phyloP scores from a whole-genome alignment of 73 alveolate species.

The Paramecium pentaurelia region DNA sequence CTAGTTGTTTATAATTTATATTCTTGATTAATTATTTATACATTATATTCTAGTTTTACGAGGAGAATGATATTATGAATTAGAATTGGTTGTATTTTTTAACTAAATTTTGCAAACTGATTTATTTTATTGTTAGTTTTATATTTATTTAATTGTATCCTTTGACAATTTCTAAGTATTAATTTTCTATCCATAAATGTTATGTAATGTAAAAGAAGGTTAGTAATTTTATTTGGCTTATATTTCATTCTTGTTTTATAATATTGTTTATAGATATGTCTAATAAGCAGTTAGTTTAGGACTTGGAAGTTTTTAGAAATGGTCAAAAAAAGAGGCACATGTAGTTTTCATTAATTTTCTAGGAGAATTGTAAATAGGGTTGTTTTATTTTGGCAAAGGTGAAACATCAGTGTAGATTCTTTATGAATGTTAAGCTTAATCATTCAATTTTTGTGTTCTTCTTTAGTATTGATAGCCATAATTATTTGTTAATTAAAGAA shows the following conservation, averaged over 20 bases:
- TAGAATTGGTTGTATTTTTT: not conserved
- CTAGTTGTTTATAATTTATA: not conserved
- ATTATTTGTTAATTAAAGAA: not conserved
- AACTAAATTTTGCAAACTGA: not conserved
- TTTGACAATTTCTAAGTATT: not conserved
- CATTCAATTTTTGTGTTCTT: not conserved
- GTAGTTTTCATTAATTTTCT: conserved; percentile 13
- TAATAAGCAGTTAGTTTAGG: not conserved
- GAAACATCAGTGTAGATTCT: not conserved
- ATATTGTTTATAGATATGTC: not conserved
- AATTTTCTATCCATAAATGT: conserved; percentile 5
- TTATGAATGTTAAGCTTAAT: not conserved
- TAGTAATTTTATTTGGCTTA: not conserved
- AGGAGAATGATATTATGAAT: not conserved
- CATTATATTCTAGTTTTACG: not conserved
- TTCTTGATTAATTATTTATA: not conserved
- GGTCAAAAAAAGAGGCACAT: not conserved
- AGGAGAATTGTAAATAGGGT: not conserved
- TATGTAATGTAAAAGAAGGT: not conserved
- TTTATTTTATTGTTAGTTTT: not conserved
- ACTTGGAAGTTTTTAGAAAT: not conserved
- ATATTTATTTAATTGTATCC: not conserved
- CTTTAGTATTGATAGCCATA: not conserved
- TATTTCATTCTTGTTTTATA: not conserved
- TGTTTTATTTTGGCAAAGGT: not conserved